These are phyloP conservation scores for Suillus subluteus DNA, from an alignment of 768 basidiomycete genomes.

Conservation along the genomic window DNA sequence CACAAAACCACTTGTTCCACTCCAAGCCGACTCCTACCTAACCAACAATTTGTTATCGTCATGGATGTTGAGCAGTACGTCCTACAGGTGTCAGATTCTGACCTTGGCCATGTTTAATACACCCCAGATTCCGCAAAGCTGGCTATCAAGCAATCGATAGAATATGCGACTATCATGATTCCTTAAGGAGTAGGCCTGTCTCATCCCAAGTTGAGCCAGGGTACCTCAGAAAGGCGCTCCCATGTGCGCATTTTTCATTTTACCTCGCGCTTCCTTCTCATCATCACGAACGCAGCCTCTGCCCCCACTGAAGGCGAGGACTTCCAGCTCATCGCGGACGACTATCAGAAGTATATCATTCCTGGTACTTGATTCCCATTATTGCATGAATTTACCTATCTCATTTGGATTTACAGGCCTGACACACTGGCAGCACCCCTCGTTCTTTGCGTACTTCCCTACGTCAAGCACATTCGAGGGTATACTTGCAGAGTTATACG, in stretches of 20 bases:
- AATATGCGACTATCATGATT: slow-evolving; percentile 87
- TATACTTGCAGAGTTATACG: slow-evolving; percentile 83
- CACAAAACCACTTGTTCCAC: background rate
- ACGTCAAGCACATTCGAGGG: slow-evolving; percentile 78
- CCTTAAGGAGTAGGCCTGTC: slow-evolving; percentile 66
- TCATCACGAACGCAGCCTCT: slow-evolving; percentile 34
- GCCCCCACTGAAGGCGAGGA: slow-evolving; percentile 76
- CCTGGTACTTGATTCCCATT: slow-evolving; percentile 57
- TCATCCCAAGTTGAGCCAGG: slow-evolving; percentile 83
- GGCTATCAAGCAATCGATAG: slow-evolving; percentile 88
- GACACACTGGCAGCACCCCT: slow-evolving; percentile 91
- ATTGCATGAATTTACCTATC: background rate
- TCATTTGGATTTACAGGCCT: slow-evolving; percentile 50
- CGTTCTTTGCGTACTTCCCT: slow-evolving; percentile 89
- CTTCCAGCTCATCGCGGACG: slow-evolving; percentile 73
- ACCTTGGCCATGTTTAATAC: background rate
- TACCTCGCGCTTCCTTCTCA: background rate
- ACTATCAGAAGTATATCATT: slow-evolving; percentile 79
- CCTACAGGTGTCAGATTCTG: background rate
- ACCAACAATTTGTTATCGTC: background rate
- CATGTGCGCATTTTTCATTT: slow-evolving; percentile 43
- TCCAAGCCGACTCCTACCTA: background rate
- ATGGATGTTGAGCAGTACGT: slow-evolving; percentile 55
- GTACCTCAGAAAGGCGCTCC: slow-evolving; percentile 71
- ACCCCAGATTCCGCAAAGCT: slow-evolving; percentile 74